Conservation (phyloP, 139 green algal genomes). For the Dunaliella primolecta region DNA sequence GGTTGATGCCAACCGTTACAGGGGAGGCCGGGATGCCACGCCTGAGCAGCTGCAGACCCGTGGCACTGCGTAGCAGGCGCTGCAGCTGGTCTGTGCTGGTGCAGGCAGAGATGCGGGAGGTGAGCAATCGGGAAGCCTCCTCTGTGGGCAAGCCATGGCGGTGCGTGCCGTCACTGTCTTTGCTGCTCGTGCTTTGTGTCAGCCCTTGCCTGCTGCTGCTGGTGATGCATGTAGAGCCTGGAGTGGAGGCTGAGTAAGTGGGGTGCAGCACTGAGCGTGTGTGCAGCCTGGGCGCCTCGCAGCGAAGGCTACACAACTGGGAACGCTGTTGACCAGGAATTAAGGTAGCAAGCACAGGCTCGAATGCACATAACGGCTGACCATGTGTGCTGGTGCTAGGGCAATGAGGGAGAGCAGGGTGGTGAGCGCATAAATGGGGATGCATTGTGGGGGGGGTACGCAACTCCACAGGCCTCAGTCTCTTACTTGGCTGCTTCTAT, state of each 20-base stretch:
- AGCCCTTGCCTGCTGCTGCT: background rate
- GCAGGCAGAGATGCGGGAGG: background rate
- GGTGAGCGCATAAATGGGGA: no score
- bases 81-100: background rate
- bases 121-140: background rate
- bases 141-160: background rate
- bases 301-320: background rate
- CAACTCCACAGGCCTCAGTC: no score
- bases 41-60: background rate
- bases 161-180: background rate
- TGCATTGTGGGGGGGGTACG: no score
- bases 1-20: background rate
- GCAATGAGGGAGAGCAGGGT: no score
- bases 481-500: no score
- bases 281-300: background rate
- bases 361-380: no score
- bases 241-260: background rate
- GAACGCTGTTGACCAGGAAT: no score
- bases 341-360: no score
- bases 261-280: background rate
- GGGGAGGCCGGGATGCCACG: background rate
- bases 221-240: background rate
- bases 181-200: background rate
- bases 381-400: no score
- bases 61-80: background rate